Evolutionary conservation across 31 red algal species (phyloP).

Genomic region (Endocladia muricata): DNA sequence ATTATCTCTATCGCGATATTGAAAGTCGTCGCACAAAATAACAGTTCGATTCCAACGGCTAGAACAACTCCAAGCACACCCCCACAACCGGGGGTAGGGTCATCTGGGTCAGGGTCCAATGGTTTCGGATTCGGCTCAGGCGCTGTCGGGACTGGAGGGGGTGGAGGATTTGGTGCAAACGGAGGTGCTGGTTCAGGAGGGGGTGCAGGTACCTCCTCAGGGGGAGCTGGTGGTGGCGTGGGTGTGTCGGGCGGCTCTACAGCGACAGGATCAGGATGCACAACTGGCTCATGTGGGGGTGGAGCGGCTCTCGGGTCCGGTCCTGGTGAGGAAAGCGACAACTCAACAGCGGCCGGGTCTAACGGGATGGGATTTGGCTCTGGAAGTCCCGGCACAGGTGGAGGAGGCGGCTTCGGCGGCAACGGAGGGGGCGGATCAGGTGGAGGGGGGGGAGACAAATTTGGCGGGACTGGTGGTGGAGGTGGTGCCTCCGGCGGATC

Average conservation of each 20-base stretch:
- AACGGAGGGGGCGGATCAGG: conserved; percentile 32
- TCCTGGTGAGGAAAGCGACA: neutral
- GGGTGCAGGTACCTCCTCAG: conserved; percentile 26
- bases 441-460: conserved; percentile 31
- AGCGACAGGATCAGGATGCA: conserved; percentile 34
- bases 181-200: conserved; percentile 37
- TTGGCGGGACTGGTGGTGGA: conserved; percentile 37
- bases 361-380: conserved; percentile 49
- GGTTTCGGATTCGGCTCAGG: conserved; percentile 44
- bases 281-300: conserved; percentile 46
- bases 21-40: too few relatives aligned
- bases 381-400: conserved; percentile 33
- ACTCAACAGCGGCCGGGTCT: neutral
- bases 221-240: conserved; percentile 34
- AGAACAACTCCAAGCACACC: too few relatives aligned
- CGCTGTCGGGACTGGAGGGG: conserved; percentile 26
- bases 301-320: conserved; percentile 23
- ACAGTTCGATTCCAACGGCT: too few relatives aligned
- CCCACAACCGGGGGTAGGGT: too few relatives aligned
- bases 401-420: conserved; percentile 34
- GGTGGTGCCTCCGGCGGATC: conserved; percentile 36
- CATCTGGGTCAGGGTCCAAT: conserved; percentile 36
- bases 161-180: conserved; percentile 32
- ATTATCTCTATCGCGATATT: too few relatives aligned
- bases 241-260: conserved; percentile 27